Conservation (phyloP, 192 early-diverging fungal genomes). For the Coemansia sp. region DNA sequence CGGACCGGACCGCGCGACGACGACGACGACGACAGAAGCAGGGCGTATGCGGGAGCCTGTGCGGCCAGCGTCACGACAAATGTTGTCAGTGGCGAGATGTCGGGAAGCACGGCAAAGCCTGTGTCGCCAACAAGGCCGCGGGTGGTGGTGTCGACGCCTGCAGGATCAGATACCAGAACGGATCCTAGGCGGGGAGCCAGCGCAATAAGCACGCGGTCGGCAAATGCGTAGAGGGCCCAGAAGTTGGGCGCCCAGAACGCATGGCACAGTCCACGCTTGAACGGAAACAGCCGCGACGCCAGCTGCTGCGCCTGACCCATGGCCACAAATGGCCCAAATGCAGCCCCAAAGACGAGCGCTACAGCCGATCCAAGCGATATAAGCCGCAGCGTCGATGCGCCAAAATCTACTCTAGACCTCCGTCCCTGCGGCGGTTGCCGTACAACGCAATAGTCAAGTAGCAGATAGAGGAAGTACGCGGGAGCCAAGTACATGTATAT, state of each 20-base stretch:
- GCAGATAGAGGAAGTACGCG: constrained; percentile 89
- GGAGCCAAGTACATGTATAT: constrained; percentile 91
- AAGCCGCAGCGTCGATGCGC: constrained; percentile 50
- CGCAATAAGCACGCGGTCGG: constrained; percentile 66
- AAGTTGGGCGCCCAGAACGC: constrained; percentile 98
- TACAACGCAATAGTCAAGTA: constrained; percentile 67
- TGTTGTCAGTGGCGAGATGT: constrained; percentile 67
- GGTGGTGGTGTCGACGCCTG: constrained; percentile 61
- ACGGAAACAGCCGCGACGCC: constrained; percentile 83
- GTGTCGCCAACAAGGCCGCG: constrained; percentile 90
- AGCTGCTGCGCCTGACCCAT: constrained; percentile 76
- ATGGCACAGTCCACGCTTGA: constrained; percentile 94
- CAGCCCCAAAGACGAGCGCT: constrained; percentile 67
- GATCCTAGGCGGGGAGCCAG: constrained; percentile 7
- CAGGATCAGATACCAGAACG: neutral
- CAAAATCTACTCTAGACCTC: neutral
- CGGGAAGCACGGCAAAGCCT: constrained; percentile 75
- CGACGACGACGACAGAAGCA: constrained; percentile 42
- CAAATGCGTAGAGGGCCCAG: constrained; percentile 89
- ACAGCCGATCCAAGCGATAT: constrained; percentile 64
- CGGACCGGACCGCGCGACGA: constrained; percentile 52
- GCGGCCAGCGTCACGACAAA: constrained; percentile 70
- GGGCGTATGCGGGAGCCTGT: constrained; percentile 52
- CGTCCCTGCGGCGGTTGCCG: neutral
- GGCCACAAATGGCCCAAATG: constrained; percentile 79